Conservation (phyloP, 495 filamentous ascomycete species). For the Astrocystis sublimbata region DNA sequence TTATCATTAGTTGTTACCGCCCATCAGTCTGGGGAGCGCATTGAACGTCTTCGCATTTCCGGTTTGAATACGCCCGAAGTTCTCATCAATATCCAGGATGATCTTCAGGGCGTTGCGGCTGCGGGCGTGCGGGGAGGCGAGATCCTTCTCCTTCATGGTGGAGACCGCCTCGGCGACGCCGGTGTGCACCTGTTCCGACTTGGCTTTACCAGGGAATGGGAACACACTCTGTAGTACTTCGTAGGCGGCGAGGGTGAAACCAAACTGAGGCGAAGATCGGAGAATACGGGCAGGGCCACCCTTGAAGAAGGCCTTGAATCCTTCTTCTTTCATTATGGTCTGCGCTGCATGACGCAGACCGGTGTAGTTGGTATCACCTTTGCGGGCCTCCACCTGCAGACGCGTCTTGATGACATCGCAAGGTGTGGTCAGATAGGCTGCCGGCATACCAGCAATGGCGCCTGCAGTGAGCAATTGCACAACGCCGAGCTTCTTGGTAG, state of each 20-base stretch:
- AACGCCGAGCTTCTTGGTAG: slow-evolving; percentile 87
- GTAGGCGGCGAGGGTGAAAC: slow-evolving; percentile 93
- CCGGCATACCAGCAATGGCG: slow-evolving; percentile 98
- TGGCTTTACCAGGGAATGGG: slow-evolving; percentile 70
- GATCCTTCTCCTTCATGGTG: slow-evolving; percentile 55
- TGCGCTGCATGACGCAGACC: slow-evolving; percentile 82
- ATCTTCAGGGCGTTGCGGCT: slow-evolving; percentile 96
- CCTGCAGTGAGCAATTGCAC: slow-evolving; percentile 91
- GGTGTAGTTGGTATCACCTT: slow-evolving; percentile 85
- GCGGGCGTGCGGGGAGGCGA: slow-evolving; percentile 74
- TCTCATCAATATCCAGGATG: slow-evolving; percentile 88
- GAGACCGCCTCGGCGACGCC: slow-evolving; percentile 39
- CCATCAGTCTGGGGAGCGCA: slow-evolving; percentile 43
- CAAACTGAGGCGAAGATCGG: slow-evolving; percentile 94
- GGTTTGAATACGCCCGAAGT: slow-evolving; percentile 72
- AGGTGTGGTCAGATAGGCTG: slow-evolving; percentile 94
- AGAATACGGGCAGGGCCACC: slow-evolving; percentile 93
- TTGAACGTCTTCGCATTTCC: slow-evolving; percentile 56
- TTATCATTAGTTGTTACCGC: slow-evolving; percentile 29
- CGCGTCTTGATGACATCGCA: slow-evolving; percentile 99
- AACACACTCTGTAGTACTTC: slow-evolving; percentile 83
- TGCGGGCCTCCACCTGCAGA: slow-evolving; percentile 93
- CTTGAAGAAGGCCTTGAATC: slow-evolving; percentile 96
- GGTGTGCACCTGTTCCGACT: slow-evolving; percentile 40
- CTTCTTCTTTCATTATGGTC: slow-evolving; percentile 86